Conservation (phyloP, 2,329 filamentous ascomycete species). For the Byssothecium circinans region DNA sequence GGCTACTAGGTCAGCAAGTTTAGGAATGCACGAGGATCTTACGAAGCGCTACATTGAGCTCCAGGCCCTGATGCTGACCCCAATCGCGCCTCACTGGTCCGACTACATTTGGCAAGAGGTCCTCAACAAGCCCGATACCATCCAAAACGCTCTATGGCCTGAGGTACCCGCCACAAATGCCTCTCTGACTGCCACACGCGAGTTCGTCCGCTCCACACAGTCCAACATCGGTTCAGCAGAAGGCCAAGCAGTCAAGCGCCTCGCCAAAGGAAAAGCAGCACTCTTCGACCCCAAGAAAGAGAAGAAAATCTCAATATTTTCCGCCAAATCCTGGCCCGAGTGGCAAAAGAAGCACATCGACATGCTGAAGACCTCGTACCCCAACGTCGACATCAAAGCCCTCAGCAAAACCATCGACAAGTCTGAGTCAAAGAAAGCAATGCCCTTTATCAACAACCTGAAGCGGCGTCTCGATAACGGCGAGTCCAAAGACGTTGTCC, state of each 20-base stretch:
- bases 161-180: slow-evolving; percentile 66
- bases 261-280: slow-evolving; percentile 86
- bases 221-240: slow-evolving; percentile 86
- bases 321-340: slow-evolving; percentile 74
- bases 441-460: slow-evolving; percentile 89
- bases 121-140: slow-evolving; percentile 70
- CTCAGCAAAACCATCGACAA: slow-evolving; percentile 78
- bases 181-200: slow-evolving; percentile 72
- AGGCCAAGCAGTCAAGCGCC: slow-evolving; percentile 79
- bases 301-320: slow-evolving; percentile 88
- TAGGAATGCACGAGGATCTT: slow-evolving; percentile 84
- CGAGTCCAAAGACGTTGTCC: slow-evolving; percentile 69
- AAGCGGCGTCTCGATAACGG: slow-evolving; percentile 76
- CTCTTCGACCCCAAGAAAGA: slow-evolving; percentile 87
- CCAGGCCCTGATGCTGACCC: slow-evolving; percentile 78
- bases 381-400: slow-evolving; percentile 75
- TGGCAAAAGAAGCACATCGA: slow-evolving; percentile 77
- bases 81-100: slow-evolving; percentile 89
- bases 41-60: slow-evolving; percentile 81
- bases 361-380: slow-evolving; percentile 30
- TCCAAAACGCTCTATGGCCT: slow-evolving; percentile 81
- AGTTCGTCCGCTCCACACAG: slow-evolving; percentile 75
- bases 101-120: slow-evolving; percentile 95
- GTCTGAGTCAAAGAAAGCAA: slow-evolving; percentile 94
- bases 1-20: slow-evolving; percentile 71